phyloP scores from a whole-genome alignment of 1,284 basidiomycete genomes.

The Leucoagaricus sp. region DNA sequence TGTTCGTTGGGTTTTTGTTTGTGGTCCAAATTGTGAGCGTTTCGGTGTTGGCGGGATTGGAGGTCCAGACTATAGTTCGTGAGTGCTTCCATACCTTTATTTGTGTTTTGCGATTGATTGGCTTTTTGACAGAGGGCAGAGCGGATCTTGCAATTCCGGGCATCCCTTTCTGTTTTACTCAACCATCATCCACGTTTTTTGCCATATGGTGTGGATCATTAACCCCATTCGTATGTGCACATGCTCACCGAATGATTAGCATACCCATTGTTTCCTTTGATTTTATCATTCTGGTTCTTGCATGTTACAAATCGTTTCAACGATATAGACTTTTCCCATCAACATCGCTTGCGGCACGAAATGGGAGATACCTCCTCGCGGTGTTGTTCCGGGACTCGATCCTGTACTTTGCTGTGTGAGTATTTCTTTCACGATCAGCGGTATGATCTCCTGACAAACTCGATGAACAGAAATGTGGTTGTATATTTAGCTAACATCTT shows the following conservation, averaged over 20 bases:
- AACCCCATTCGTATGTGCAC: neutral
- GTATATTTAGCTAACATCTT: conserved; percentile 4
- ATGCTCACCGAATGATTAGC: too few relatives aligned
- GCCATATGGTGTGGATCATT: neutral
- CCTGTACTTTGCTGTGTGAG: conserved; percentile 5
- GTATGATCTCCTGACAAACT: neutral
- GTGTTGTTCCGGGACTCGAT: conserved; percentile 5
- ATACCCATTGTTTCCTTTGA: conserved; percentile 10
- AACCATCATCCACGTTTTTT: neutral
- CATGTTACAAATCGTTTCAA: conserved; percentile 2
- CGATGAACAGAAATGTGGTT: neutral
- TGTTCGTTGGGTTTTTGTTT: neutral
- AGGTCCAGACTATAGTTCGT: neutral
- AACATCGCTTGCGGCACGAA: conserved; percentile 3
- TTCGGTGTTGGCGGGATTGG: conserved; percentile 1
- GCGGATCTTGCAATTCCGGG: neutral
- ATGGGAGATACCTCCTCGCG: conserved; percentile 1
- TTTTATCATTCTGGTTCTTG: conserved; percentile 1
- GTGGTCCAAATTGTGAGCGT: neutral
- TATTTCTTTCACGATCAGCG: neutral
- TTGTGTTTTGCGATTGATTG: too few relatives aligned
- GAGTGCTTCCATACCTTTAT: too few relatives aligned
- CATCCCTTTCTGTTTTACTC: conserved; percentile 8
- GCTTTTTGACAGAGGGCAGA: too few relatives aligned
- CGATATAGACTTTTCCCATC: conserved; percentile 6